A percentile compares a stretch with the other conserved stretches of the same genome.
These are phyloP conservation scores for Yarrowia galli DNA, from an alignment of 1,139 yeast species.

Conservation along the genomic window DNA sequence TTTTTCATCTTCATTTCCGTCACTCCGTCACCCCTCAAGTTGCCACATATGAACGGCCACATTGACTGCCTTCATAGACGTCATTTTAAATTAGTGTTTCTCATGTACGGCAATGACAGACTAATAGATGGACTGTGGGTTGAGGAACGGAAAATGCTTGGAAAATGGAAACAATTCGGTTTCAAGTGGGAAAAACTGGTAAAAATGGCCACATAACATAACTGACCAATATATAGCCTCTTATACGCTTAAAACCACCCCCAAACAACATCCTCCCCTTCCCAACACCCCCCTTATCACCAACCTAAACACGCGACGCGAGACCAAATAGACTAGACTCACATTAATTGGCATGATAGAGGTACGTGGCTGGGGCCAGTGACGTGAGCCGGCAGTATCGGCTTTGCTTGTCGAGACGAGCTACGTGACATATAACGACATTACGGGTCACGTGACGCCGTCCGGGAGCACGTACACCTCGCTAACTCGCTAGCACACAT, in stretches of 20 bases:
- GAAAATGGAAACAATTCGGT: background rate
- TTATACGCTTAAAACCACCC: too few species aligned
- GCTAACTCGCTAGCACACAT: too few species aligned
- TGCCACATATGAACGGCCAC: background rate
- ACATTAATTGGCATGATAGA: slow-evolving; percentile 27
- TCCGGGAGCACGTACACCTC: too few species aligned
- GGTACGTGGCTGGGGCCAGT: slow-evolving; percentile 29
- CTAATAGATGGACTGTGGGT: background rate
- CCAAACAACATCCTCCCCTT: too few species aligned
- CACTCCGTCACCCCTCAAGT: background rate
- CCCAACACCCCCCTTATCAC: too few species aligned
- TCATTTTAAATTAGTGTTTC: slow-evolving; percentile 16
- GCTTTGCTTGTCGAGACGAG: too few species aligned
- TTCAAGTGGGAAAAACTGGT: background rate
- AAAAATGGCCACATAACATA: background rate
- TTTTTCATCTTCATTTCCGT: too few species aligned
- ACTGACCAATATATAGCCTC: too few species aligned
- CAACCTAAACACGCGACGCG: slow-evolving; percentile 20
- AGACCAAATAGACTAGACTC: slow-evolving; percentile 13
- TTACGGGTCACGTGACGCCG: background rate
- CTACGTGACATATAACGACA: background rate
- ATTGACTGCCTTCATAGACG: slow-evolving; percentile 9
- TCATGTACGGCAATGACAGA: slow-evolving; percentile 12
- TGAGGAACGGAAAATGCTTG: background rate
- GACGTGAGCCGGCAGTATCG: slow-evolving; percentile 11